phyloP scores from a whole-genome alignment of 2,329 filamentous ascomycete genomes.

The Lachnellula suecica region DNA sequence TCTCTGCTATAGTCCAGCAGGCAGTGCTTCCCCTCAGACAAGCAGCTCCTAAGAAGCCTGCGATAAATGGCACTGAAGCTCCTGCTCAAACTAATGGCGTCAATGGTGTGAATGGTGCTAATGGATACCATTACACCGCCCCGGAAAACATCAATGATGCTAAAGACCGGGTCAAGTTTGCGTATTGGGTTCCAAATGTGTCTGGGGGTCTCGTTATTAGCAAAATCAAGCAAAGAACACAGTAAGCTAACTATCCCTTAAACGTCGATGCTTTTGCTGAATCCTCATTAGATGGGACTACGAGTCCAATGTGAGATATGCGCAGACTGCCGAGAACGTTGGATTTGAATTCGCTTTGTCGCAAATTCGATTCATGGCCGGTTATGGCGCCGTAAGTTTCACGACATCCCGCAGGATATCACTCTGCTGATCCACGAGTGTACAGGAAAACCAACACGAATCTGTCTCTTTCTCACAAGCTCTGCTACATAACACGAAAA shows the following conservation, averaged over 20 bases:
- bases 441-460: constrained; percentile 46
- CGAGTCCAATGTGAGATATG: constrained; percentile 47
- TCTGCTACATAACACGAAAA: constrained; percentile 44
- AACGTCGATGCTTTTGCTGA: background rate
- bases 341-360: constrained; percentile 52
- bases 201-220: constrained; percentile 52
- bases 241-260: constrained; percentile 3
- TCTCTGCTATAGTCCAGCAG: constrained; percentile 9
- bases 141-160: constrained; percentile 41
- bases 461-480: constrained; percentile 52
- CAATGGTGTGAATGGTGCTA: constrained; percentile 15
- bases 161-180: constrained; percentile 44
- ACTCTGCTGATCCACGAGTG: background rate
- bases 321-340: constrained; percentile 45
- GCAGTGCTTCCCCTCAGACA: constrained; percentile 2
- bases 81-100: constrained; percentile 1
- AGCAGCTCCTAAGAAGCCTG: background rate
- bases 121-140: constrained; percentile 23
- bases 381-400: constrained; percentile 41
- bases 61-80: background rate
- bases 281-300: constrained; percentile 41
- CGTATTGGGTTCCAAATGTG: constrained; percentile 55
- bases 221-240: constrained; percentile 49
- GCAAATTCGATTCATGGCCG: constrained; percentile 53
- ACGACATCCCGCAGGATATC: background rate